Conservation (phyloP, 176 grass and related monocot genomes). For the Musa beccarii region DNA sequence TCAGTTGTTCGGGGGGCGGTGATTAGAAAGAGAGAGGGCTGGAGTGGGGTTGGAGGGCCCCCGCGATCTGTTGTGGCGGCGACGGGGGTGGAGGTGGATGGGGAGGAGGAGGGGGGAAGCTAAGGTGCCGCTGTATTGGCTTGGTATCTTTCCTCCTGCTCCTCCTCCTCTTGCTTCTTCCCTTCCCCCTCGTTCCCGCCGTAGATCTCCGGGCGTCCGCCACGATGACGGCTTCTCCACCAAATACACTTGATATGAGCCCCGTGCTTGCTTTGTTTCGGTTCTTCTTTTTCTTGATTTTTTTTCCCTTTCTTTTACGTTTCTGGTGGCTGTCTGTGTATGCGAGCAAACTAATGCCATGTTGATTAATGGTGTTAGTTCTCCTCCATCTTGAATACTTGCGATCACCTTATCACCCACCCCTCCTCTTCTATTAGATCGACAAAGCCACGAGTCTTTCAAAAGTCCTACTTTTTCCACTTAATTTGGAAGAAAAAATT, state of each 20-base stretch:
- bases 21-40: slow-evolving; percentile 23
- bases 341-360: neutral
- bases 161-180: neutral
- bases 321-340: neutral
- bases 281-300: too few species aligned
- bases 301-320: neutral
- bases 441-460: too few species aligned
- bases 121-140: slow-evolving; percentile 9
- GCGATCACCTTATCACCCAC: too few species aligned
- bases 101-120: neutral
- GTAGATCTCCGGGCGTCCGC: slow-evolving; percentile 5
- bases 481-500: too few species aligned
- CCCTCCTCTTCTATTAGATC: too few species aligned
- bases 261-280: neutral
- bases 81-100: neutral
- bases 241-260: slow-evolving; percentile 27
- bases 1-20: neutral
- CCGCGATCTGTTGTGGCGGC: neutral
- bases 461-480: too few species aligned
- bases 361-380: too few species aligned
- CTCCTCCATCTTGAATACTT: too few species aligned
- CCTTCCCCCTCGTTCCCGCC: neutral
- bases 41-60: neutral
- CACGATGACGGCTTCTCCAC: slow-evolving; percentile 14
- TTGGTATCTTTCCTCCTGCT: slow-evolving; percentile 10